These are phyloP conservation scores for Aspergillus baeticus DNA, from an alignment of 495 filamentous ascomycete genomes.

Conservation along the genomic window DNA sequence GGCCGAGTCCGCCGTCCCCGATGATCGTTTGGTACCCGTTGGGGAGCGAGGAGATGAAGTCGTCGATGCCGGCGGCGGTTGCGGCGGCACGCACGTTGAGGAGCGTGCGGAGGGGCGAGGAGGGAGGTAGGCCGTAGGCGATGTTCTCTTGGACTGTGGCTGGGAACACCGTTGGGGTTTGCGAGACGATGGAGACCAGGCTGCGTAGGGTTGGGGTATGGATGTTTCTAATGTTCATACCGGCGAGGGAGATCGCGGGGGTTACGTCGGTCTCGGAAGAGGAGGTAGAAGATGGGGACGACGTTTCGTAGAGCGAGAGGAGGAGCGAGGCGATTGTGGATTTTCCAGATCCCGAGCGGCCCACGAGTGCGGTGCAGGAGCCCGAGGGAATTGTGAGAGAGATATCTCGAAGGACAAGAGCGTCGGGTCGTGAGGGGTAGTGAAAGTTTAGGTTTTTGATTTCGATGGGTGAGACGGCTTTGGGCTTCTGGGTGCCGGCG, in stretches of 20 bases:
- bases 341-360: constrained; percentile 84
- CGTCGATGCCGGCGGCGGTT: constrained; percentile 68
- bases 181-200: constrained; percentile 73
- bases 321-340: constrained; percentile 80
- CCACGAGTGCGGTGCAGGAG: constrained; percentile 73
- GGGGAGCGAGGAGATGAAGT: constrained; percentile 73
- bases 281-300: constrained; percentile 21
- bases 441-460: constrained; percentile 62
- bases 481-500: constrained; percentile 41
- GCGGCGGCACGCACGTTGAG: constrained; percentile 59
- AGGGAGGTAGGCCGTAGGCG: constrained; percentile 62
- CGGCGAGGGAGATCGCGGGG: constrained; percentile 52
- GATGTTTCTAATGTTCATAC: constrained; percentile 51
- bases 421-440: constrained; percentile 60
- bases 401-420: constrained; percentile 56
- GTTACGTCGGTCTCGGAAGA: too few species aligned
- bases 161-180: constrained; percentile 76
- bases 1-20: constrained; percentile 70
- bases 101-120: constrained; percentile 32
- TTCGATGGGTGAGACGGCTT: constrained; percentile 57
- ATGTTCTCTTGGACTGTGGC: constrained; percentile 75
- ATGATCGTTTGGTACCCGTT: constrained; percentile 72
- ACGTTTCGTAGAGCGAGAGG: constrained; percentile 60
- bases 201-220: constrained; percentile 64
- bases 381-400: constrained; percentile 58